Percentiles rank a stretch among this genome's conserved stretches.
phyloP scores from a whole-genome alignment of 164 flowering plant species.

The Pachysandra terminalis region DNA sequence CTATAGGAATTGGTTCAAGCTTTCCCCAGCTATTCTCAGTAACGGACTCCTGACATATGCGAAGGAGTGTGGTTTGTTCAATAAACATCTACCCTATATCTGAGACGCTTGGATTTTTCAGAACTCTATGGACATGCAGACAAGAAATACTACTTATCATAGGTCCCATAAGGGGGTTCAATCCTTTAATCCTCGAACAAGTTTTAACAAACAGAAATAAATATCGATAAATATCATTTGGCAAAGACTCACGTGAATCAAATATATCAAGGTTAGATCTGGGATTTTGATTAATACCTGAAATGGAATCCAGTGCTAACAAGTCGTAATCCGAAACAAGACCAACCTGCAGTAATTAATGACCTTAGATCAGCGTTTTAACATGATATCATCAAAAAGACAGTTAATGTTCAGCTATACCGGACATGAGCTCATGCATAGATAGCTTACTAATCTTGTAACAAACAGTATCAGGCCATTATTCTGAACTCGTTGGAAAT shows the following conservation, averaged over 20 bases:
- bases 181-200: not conserved
- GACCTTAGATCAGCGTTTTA: constrained; percentile 8
- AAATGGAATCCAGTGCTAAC: constrained; percentile 80
- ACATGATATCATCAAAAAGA: not conserved
- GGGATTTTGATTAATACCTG: constrained; percentile 42
- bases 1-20: no score
- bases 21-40: no score
- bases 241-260: not conserved
- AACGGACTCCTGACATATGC: no score
- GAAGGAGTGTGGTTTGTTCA: no score
- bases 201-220: no score
- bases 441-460: not conserved
- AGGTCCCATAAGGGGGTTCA: not conserved
- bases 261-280: not conserved
- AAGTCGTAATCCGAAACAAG: constrained; percentile 95
- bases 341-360: constrained; percentile 70
- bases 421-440: not conserved
- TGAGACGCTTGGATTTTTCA: no score
- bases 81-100: no score
- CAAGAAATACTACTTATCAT: not conserved
- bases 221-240: no score
- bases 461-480: no score
- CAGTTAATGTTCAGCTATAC: not conserved
- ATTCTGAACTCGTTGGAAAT: not conserved
- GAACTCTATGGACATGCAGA: no score